Conservation (phyloP, 2,329 filamentous ascomycete species). For the Ophiostoma angusticollis region DNA sequence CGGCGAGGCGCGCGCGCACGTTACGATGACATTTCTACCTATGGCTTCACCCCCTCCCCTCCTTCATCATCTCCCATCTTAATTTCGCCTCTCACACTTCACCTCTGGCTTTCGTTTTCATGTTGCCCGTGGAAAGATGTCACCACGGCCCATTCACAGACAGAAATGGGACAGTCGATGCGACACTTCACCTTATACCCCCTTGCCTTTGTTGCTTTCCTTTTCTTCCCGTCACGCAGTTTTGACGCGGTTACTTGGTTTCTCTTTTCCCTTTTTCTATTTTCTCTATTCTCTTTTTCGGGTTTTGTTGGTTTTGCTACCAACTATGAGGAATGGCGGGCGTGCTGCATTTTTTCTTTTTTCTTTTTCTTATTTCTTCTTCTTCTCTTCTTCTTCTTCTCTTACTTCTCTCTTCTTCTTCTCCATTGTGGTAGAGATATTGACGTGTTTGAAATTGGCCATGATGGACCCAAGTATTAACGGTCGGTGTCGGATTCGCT, state of each 20-base stretch:
- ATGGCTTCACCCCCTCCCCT: no score
- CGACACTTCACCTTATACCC: constrained; percentile 5
- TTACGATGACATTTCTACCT: no score
- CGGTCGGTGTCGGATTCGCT: no score
- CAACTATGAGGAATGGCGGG: not conserved
- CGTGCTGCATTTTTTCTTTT: not conserved
- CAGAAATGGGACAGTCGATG: not conserved
- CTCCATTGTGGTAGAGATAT: no score
- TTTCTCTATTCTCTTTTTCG: not conserved
- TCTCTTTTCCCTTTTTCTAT: not conserved
- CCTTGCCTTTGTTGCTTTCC: not conserved
- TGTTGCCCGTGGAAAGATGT: not conserved
- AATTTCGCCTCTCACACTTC: no score
- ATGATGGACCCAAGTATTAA: no score
- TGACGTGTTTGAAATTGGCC: no score
- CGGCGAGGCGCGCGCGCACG: no score
- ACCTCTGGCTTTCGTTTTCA: not conserved
- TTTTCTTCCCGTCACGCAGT: not conserved
- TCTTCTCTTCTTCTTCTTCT: not conserved
- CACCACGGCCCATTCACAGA: not conserved
- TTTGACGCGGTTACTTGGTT: not conserved
- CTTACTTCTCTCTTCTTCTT: not conserved
- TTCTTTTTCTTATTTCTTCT: not conserved
- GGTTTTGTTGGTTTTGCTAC: not conserved
- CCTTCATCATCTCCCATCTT: no score